Base-by-base conservation (phyloP, 2,329 filamentous ascomycete genomes). In the Zalaria obscura region DNA sequence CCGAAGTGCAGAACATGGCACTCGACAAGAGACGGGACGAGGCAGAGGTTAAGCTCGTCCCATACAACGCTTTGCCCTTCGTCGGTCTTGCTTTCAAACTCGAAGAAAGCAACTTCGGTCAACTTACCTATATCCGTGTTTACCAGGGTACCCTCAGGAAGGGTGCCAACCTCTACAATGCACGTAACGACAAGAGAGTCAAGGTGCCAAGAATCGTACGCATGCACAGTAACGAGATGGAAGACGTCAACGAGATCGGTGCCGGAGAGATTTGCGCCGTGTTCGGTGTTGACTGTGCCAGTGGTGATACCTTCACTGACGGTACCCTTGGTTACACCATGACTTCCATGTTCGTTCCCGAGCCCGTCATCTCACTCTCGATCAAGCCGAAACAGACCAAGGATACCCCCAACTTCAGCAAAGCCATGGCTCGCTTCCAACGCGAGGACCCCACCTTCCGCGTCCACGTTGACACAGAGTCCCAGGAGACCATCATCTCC, bases 171-270 rank as follows among this genome's bases (percentile, higher is more conserved):
- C 78, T 98, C 42, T 94, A 81, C 75, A 98, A 96, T 64, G 88
- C 88, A 5, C 80, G 88, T 52, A 93, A 78, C 49, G 83, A 89
- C 63, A 94, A 95, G 73, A 95, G 89, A 70, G 82, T 98, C 59
- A 88, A 93, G 65, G 81, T 98, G 44, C 91, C 91, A 18, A 83
- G 89, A 57, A 96, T 98, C 55, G 91, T 98, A 47, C 86, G 91
- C 48, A 98, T 98, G 91, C 91, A 98, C 70, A 94, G 88, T 36
- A 94, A 96, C 59, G 91, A 98, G 58, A 94, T 98, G 89, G 91
- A 98, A 63, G 91, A 98, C 57, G 86, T 95, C 27, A 71, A 67
- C 42, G 88, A 95, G 62, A 82, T 98, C 48, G 86, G 88, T 40
- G 89, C 91, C 41, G 91, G 91, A 63, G 91, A 98, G 64, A 98